phyloP scores from a whole-genome alignment of 176 grass and related monocot genomes.

The Juncus inflexus region DNA sequence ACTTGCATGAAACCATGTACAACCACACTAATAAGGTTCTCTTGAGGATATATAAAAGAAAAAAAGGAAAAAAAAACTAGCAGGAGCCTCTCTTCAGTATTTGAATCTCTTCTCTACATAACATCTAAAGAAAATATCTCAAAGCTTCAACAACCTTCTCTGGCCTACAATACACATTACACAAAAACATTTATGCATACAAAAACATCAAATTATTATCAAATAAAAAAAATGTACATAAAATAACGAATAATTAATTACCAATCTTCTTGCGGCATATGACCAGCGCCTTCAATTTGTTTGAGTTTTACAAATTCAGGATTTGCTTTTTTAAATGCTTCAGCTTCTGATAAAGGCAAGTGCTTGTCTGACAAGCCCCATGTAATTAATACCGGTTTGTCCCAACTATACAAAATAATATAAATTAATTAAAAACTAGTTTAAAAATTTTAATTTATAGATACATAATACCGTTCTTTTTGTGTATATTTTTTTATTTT shows the following conservation, averaged over 20 bases:
- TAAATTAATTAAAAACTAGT: too few species aligned
- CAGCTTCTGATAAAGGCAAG: conserved; percentile 59
- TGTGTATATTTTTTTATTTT: too few species aligned
- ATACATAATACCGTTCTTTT: too few species aligned
- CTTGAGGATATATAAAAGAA: too few species aligned
- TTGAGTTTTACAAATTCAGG: conserved; percentile 49
- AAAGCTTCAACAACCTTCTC: conserved; percentile 80
- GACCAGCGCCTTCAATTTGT: conserved; percentile 82
- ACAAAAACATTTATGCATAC: neutral
- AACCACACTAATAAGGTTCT: too few species aligned
- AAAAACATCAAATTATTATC: neutral
- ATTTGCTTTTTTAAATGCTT: conserved; percentile 78
- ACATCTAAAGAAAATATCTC: conserved; percentile 45
- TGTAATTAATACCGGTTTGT: conserved; percentile 67
- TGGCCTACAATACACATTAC: conserved; percentile 47
- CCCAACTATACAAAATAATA: conserved; percentile 52
- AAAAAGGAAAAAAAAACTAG: too few species aligned
- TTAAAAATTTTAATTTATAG: too few species aligned
- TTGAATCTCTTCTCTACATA: neutral
- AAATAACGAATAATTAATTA: conserved; percentile 24
- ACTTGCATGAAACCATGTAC: too few species aligned
- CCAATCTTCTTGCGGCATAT: conserved; percentile 97
- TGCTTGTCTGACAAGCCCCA: conserved; percentile 93
- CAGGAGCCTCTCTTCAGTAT: too few species aligned
- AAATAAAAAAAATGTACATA: neutral